A percentile compares a stretch with the other conserved stretches of the same genome.
Evolutionary conservation across 1,139 yeast species (phyloP).

Genomic region (Spathaspora sp.): DNA sequence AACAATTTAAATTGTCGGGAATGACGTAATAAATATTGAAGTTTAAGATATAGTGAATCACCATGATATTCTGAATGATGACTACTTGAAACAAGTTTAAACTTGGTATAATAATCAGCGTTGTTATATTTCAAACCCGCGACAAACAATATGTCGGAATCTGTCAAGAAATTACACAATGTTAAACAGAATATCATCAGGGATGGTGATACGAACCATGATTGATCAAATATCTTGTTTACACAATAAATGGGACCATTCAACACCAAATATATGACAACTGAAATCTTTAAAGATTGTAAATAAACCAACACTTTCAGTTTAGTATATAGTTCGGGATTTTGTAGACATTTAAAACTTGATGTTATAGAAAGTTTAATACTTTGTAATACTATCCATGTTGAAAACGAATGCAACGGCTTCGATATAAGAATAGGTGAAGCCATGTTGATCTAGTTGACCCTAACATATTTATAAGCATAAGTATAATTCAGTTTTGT

Average conservation of each 20-base stretch:
- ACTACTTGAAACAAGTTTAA: conserved; percentile 10
- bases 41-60: conserved; percentile 31
- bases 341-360: conserved; percentile 46
- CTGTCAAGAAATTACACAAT: conserved; percentile 36
- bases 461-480: background rate
- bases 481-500: background rate
- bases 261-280: conserved; percentile 34
- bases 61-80: conserved; percentile 17
- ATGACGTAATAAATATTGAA: conserved; percentile 9
- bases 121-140: conserved; percentile 43
- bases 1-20: conserved; percentile 18
- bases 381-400: conserved; percentile 51
- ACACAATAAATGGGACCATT: conserved; percentile 31
- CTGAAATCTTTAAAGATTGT: conserved; percentile 32
- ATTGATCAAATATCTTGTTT: conserved; percentile 7
- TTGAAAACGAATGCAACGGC: conserved; percentile 34
- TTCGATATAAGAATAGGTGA: conserved; percentile 26
- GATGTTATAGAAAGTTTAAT: conserved; percentile 53
- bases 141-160: conserved; percentile 41
- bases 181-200: conserved; percentile 32
- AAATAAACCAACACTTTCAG: conserved; percentile 34
- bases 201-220: background rate
- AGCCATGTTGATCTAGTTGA: conserved; percentile 8
- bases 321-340: conserved; percentile 34
- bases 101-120: conserved; percentile 3